These are phyloP conservation scores for Psilocybe sp. DNA, from an alignment of 768 basidiomycete genomes.

Conservation along the genomic window DNA sequence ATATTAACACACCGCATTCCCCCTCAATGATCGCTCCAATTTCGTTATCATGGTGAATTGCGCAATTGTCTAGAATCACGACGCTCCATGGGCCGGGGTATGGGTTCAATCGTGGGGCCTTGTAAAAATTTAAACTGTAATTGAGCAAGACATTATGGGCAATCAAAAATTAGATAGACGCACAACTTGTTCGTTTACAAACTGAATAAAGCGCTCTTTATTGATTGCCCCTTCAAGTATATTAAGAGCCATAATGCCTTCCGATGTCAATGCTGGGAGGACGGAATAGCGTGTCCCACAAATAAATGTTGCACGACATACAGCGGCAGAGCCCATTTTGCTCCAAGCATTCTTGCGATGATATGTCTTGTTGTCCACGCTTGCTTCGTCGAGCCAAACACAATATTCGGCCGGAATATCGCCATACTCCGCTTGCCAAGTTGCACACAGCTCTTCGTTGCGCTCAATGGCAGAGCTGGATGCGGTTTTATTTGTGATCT, in stretches of 20 bases:
- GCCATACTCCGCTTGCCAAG: conserved; percentile 14
- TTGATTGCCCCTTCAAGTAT: conserved; percentile 28
- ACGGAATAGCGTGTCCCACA: conserved; percentile 8
- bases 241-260: conserved; percentile 25
- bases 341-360: conserved; percentile 17
- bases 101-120: conserved; percentile 27
- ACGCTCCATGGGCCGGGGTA: conserved; percentile 33
- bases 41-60: conserved; percentile 38
- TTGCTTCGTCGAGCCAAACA: conserved; percentile 25
- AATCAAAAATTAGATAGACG: neutral
- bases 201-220: conserved; percentile 20
- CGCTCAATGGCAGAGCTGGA: conserved; percentile 19
- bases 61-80: conserved; percentile 37
- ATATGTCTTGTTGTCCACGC: conserved; percentile 21
- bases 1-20: conserved; percentile 22
- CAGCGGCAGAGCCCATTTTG: conserved; percentile 16
- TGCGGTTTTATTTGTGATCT: conserved; percentile 20
- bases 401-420: conserved; percentile 15
- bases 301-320: conserved; percentile 16
- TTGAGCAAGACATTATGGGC: neutral
- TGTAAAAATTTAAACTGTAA: conserved; percentile 1
- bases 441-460: conserved; percentile 21
- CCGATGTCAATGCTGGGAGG: conserved; percentile 21
- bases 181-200: neutral
- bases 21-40: conserved; percentile 27